A percentile compares a stretch with the other conserved stretches of the same genome.
Evolutionary conservation across 1,284 basidiomycete species (phyloP).

Genomic region (Irpex sp.): DNA sequence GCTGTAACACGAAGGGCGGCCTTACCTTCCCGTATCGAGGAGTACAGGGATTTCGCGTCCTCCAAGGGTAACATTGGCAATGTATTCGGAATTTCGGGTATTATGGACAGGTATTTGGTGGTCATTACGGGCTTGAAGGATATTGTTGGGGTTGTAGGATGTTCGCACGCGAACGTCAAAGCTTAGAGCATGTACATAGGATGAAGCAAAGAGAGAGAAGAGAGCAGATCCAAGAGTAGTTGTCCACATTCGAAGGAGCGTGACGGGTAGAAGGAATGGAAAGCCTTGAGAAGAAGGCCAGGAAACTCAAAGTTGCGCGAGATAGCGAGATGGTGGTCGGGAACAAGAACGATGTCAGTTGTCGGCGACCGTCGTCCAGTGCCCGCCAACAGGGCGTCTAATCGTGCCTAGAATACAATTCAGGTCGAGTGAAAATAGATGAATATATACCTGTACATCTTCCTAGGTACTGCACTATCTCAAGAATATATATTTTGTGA

Average conservation of each 20-base stretch:
- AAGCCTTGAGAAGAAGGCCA: neutral
- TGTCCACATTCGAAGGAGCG: conserved; percentile 9
- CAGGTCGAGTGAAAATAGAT: too few species aligned
- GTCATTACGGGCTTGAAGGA: conserved; percentile 17
- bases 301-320: neutral
- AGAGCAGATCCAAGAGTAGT: conserved; percentile 9
- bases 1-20: neutral
- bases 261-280: conserved; percentile 9
- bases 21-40: conserved; percentile 38
- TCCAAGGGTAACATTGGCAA: conserved; percentile 35
- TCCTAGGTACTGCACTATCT: too few species aligned
- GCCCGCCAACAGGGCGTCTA: neutral
- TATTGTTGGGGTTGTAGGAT: conserved; percentile 5
- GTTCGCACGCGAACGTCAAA: conserved; percentile 14
- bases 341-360: neutral
- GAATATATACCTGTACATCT: too few species aligned
- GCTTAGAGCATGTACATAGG: conserved; percentile 13
- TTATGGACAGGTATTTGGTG: conserved; percentile 41
- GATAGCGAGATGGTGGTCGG: neutral
- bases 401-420: neutral
- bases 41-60: conserved; percentile 31
- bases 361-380: neutral
- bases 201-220: conserved; percentile 9
- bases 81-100: conserved; percentile 44
- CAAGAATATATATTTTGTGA: too few species aligned